Evolutionary conservation across 202 grass and related monocot species (phyloP).

Genomic region (Digitaria exilis): DNA sequence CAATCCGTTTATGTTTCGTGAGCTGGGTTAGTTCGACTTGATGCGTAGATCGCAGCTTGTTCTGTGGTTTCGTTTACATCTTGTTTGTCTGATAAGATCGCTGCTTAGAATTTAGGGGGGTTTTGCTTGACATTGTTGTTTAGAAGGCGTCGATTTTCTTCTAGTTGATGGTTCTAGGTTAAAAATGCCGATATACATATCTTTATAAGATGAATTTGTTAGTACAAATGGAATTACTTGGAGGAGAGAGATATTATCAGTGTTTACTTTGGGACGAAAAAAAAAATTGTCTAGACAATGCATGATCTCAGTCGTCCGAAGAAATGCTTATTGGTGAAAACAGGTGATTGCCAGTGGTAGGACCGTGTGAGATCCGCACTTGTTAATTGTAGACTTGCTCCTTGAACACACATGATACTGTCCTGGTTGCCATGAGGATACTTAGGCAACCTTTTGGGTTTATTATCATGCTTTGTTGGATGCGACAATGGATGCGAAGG

Average conservation of each 20-base stretch:
- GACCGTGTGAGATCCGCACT: background rate
- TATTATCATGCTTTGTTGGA: background rate
- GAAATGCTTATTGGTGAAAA: slow-evolving; percentile 19
- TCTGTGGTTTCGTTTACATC: background rate
- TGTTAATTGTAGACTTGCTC: background rate
- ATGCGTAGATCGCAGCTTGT: slow-evolving; percentile 13
- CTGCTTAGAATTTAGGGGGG: background rate
- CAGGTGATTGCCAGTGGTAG: background rate
- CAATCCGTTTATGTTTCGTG: background rate
- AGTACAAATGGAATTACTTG: background rate
- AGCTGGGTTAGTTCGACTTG: background rate
- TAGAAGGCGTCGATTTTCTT: background rate
- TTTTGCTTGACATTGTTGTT: slow-evolving; percentile 18
- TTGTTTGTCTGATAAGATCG: background rate
- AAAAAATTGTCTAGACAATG: background rate
- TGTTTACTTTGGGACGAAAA: slow-evolving; percentile 1
- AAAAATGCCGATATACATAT: background rate
- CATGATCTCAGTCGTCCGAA: background rate
- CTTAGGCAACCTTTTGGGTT: background rate
- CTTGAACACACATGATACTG: background rate
- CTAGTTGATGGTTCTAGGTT: background rate
- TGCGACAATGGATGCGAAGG: no score
- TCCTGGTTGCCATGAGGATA: background rate
- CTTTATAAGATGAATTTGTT: background rate
- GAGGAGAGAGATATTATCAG: background rate